Percentiles rank a stretch among this genome's conserved stretches.
These are phyloP conservation scores for Carex kokanica DNA, from an alignment of 176 grass and related monocot species.

Conservation along the genomic window DNA sequence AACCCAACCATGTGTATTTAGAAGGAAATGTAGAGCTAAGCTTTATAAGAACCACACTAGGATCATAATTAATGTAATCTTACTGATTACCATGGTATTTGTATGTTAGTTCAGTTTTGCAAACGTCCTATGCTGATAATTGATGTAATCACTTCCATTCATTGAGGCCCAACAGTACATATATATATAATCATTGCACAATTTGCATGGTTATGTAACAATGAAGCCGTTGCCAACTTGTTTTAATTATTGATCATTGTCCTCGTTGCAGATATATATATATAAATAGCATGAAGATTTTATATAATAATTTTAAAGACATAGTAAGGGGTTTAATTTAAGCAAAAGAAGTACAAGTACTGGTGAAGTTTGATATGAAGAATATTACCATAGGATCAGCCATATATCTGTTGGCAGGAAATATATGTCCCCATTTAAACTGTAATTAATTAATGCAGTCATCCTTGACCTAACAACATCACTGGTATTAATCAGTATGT, in stretches of 20 bases:
- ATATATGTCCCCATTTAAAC: constrained; percentile 4
- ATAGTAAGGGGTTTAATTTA: background rate
- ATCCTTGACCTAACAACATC: background rate
- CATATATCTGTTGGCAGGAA: background rate
- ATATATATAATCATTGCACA: background rate
- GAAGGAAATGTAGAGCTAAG: background rate
- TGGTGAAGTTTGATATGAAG: constrained; percentile 9
- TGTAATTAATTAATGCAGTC: background rate
- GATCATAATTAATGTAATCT: background rate
- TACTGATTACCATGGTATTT: background rate
- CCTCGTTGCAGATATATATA: background rate
- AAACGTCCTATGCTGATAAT: background rate
- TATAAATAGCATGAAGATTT: background rate
- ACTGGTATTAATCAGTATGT: background rate
- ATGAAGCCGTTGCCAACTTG: constrained; percentile 1
- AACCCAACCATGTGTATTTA: background rate
- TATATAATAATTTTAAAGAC: background rate
- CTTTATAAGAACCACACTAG: background rate
- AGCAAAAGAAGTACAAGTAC: background rate
- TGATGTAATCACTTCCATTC: background rate
- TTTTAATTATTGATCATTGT: background rate
- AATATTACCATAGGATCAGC: background rate
- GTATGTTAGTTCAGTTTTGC: background rate
- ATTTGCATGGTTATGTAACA: constrained; percentile 5
- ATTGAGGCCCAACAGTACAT: background rate